phyloP scores from a whole-genome alignment of 1,139 yeast genomes.

The Entelexis sorbosivorans region DNA sequence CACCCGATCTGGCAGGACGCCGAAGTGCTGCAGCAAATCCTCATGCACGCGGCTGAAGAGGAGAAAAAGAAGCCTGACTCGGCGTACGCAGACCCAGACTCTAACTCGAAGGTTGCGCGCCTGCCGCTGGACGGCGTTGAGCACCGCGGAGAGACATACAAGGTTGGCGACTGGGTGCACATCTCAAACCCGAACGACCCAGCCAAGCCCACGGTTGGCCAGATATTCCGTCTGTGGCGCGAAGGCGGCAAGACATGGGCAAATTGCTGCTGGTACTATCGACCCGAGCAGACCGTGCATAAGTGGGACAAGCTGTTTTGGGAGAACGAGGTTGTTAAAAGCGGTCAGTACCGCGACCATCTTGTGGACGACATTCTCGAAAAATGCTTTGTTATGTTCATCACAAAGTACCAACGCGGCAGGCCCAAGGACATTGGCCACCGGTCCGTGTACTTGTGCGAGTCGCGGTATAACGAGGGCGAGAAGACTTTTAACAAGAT shows the following conservation, averaged over 20 bases:
- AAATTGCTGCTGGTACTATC: constrained; percentile 94
- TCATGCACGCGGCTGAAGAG: constrained; percentile 49
- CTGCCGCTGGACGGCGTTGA: constrained; percentile 68
- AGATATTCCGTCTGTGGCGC: constrained; percentile 85
- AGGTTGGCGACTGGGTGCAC: constrained; percentile 92
- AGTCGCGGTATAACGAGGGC: constrained; percentile 81
- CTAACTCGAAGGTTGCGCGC: constrained; percentile 43
- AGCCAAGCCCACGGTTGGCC: constrained; percentile 84
- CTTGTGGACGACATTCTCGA: constrained; percentile 78
- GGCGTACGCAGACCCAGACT: constrained; percentile 53
- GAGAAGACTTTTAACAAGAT: constrained; percentile 87
- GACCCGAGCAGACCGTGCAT: constrained; percentile 97
- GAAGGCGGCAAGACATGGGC: constrained; percentile 79
- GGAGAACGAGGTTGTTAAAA: constrained; percentile 88
- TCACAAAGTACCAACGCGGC: constrained; percentile 89
- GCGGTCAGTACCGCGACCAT: constrained; percentile 95
- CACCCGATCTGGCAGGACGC: constrained; percentile 52
- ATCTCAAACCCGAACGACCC: constrained; percentile 79
- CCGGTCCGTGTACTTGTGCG: constrained; percentile 79
- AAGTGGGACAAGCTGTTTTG: constrained; percentile 78
- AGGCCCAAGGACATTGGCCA: constrained; percentile 66
- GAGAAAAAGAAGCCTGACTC: constrained; percentile 76
- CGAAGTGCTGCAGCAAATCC: constrained; percentile 47
- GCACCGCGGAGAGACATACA: constrained; percentile 59
- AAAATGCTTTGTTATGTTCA: constrained; percentile 87